Evolutionary conservation across 2,329 filamentous ascomycete species (phyloP).

Genomic region (Tolypocladium album): DNA sequence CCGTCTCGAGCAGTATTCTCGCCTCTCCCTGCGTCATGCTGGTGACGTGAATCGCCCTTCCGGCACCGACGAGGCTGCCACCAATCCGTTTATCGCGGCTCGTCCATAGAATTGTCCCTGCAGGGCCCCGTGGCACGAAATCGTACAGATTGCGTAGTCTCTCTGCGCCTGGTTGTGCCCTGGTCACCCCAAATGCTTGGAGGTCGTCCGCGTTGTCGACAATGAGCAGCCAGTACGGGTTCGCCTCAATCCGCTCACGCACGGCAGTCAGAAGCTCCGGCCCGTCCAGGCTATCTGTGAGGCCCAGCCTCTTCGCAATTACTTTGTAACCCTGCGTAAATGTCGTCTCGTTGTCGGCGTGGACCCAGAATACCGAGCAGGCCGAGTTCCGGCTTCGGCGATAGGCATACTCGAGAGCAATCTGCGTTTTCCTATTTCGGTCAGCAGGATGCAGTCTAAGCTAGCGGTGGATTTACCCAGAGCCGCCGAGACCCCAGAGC

Average conservation of each 20-base stretch:
- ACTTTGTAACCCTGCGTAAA: constrained; percentile 18
- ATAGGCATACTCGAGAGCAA: constrained; percentile 24
- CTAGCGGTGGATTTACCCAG: background rate
- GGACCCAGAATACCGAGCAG: constrained; percentile 25
- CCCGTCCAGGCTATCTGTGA: constrained; percentile 9
- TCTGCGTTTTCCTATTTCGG: constrained; percentile 23
- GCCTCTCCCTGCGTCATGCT: background rate
- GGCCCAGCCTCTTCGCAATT: constrained; percentile 15
- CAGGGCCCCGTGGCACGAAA: background rate
- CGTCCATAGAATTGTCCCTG: background rate
- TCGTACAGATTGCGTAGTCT: too few species aligned
- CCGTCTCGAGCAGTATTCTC: background rate
- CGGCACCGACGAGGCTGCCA: background rate
- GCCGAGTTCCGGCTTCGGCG: constrained; percentile 6
- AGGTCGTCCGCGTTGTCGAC: constrained; percentile 20
- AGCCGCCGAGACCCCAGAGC: background rate
- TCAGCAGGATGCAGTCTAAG: background rate
- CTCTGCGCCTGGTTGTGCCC: too few species aligned
- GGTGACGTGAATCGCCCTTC: background rate
- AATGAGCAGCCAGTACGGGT: constrained; percentile 16
- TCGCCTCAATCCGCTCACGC: constrained; percentile 7
- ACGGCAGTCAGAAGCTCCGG: constrained; percentile 10
- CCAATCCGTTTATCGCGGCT: background rate
- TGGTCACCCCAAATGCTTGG: background rate
- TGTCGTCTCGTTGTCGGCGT: constrained; percentile 19